These are phyloP conservation scores for Lineolata rhizophorae DNA, from an alignment of 495 filamentous ascomycete species.

Conservation along the genomic window DNA sequence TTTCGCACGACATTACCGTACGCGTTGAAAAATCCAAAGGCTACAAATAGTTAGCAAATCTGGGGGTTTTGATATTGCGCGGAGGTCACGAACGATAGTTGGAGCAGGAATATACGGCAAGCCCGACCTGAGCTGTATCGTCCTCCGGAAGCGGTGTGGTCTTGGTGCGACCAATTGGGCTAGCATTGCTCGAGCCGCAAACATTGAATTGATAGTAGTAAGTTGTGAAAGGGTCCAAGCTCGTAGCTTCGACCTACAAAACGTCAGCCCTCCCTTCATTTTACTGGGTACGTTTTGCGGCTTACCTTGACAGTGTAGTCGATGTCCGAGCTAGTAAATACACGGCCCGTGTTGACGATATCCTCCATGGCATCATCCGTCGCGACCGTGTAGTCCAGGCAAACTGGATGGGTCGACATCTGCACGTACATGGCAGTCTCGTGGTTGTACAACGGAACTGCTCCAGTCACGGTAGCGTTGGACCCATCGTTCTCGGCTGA, in stretches of 20 bases:
- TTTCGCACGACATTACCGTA: slow-evolving; percentile 44
- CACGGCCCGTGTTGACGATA: slow-evolving; percentile 25
- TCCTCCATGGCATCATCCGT: slow-evolving; percentile 17
- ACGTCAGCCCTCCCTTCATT: too few species aligned
- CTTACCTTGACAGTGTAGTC: slow-evolving; percentile 52
- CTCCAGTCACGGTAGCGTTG: slow-evolving; percentile 31
- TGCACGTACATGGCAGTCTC: slow-evolving; percentile 28
- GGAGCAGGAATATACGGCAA: slow-evolving; percentile 20
- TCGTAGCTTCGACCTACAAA: slow-evolving; percentile 32
- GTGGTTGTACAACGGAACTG: slow-evolving; percentile 32
- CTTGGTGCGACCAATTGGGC: slow-evolving; percentile 20
- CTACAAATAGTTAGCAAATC: slow-evolving; percentile 6
- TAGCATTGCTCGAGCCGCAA: slow-evolving; percentile 17
- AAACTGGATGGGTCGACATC: slow-evolving; percentile 33
- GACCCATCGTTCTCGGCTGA: slow-evolving; percentile 27
- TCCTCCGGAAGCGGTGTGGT: slow-evolving; percentile 16
- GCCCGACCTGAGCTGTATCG: slow-evolving; percentile 12
- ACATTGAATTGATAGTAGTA: slow-evolving; percentile 28
- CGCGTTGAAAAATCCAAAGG: slow-evolving; percentile 39
- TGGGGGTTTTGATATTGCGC: not conserved
- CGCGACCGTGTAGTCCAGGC: slow-evolving; percentile 32
- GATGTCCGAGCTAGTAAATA: slow-evolving; percentile 41
- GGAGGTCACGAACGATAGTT: slow-evolving; percentile 15
- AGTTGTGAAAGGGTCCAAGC: slow-evolving; percentile 31
- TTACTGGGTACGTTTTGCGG: too few species aligned